Evolutionary conservation across 2,329 filamentous ascomycete genomes (phyloP).

Genomic region (Talaromyces sp.): DNA sequence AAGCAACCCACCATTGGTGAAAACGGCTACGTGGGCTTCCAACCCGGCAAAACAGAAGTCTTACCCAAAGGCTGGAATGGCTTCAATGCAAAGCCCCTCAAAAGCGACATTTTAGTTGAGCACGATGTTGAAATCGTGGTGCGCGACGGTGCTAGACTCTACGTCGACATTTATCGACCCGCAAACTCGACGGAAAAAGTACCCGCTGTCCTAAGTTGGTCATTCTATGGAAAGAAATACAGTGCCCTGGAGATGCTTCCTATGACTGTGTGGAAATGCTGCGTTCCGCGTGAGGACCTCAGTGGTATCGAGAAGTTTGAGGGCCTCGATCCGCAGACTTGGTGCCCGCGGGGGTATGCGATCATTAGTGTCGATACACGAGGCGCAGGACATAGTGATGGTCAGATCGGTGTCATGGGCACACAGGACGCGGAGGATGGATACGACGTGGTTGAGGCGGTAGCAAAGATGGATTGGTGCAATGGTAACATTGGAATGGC

Average conservation of each 20-base stretch:
- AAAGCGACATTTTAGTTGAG: constrained; percentile 44
- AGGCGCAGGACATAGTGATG: constrained; percentile 38
- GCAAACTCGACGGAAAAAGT: constrained; percentile 33
- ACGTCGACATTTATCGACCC: constrained; percentile 49
- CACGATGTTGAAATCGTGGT: constrained; percentile 48
- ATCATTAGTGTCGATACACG: constrained; percentile 38
- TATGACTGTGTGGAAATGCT: constrained; percentile 42
- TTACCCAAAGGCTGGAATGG: constrained; percentile 40
- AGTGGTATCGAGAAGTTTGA: constrained; percentile 45
- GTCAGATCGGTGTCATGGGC: constrained; percentile 41
- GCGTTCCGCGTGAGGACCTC: constrained; percentile 32
- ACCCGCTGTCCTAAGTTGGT: constrained; percentile 48
- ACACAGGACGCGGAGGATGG: constrained; percentile 48
- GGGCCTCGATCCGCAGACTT: constrained; percentile 41
- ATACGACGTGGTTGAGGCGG: constrained; percentile 47
- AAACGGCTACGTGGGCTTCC: constrained; percentile 45
- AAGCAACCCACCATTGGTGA: constrained; percentile 34
- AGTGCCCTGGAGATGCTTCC: constrained; percentile 40
- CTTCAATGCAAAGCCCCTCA: constrained; percentile 36
- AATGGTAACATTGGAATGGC: constrained; percentile 47
- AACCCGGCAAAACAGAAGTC: constrained; percentile 41
- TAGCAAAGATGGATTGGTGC: constrained; percentile 47
- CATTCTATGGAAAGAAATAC: constrained; percentile 49
- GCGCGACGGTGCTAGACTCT: constrained; percentile 45
- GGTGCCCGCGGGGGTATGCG: constrained; percentile 35